phyloP scores from a whole-genome alignment of 2,329 filamentous ascomycete genomes.

The Spiromastix sp. region DNA sequence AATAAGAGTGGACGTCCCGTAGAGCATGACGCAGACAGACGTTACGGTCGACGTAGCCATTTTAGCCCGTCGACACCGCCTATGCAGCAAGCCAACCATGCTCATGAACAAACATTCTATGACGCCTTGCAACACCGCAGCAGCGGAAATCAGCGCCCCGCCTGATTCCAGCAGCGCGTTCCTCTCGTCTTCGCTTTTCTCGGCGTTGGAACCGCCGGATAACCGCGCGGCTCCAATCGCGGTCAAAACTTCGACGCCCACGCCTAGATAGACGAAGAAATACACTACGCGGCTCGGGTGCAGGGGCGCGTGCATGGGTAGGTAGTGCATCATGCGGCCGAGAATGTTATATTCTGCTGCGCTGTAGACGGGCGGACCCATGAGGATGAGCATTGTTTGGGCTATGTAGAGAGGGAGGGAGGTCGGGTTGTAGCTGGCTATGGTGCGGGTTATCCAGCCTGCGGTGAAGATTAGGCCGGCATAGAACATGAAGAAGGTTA shows the following conservation, averaged over 20 bases:
- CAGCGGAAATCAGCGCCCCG: constrained; percentile 17
- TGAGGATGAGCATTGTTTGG: constrained; percentile 24
- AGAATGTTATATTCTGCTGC: constrained; percentile 29
- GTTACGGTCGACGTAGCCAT: constrained; percentile 20
- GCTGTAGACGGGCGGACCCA: constrained; percentile 27
- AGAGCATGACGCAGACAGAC: constrained; percentile 24
- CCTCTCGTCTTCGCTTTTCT: too few species aligned
- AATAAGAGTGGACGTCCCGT: constrained; percentile 25
- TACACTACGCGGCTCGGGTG: constrained; percentile 25
- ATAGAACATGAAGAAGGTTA: constrained; percentile 28
- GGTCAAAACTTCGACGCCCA: constrained; percentile 23
- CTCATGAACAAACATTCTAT: constrained; percentile 21
- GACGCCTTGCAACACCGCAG: constrained; percentile 22
- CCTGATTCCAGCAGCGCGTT: constrained; percentile 14
- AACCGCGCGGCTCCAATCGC: constrained; percentile 20
- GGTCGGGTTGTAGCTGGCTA: constrained; percentile 20
- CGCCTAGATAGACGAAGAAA: constrained; percentile 28
- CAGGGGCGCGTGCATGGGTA: constrained; percentile 28
- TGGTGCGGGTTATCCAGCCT: constrained; percentile 25
- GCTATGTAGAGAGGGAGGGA: constrained; percentile 24
- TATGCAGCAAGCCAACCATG: constrained; percentile 19
- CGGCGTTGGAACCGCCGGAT: constrained; percentile 14
- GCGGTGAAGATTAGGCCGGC: constrained; percentile 25
- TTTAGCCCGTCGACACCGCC: constrained; percentile 16
- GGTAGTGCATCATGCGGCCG: constrained; percentile 27